Evolutionary conservation across 1,139 yeast species (phyloP), one percentile per base, ranked within the genome.

Genomic region (Arxiozyma bovina): DNA sequence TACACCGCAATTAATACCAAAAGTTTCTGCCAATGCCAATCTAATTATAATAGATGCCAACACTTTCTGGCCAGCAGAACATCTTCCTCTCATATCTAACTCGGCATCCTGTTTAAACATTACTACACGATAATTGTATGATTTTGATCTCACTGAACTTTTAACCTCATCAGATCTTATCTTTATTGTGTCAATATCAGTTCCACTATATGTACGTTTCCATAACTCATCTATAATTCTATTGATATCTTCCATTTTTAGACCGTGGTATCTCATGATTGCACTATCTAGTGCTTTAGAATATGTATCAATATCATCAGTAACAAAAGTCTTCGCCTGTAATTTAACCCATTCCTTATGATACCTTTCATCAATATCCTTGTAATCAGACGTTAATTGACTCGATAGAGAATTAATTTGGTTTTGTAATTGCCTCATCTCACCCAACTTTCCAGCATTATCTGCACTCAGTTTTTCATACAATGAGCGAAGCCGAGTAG

Each of bases 41-140:
- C 99, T 77, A 53, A 94, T 91, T 43, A 94, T 83, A 53, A 94
- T 90, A 54, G 96, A 85, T 0, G 99, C 96, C 54, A 94, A 74
- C 1, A 94, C 98, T 67, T 90, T 89, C 70, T 94, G 99, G 0
- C 99, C 99, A 0, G 99, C 99, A 2, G 97, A 89, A 69, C 99
- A 94, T 55, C 99, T 75, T 0, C 99, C 99, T 60, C 99, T 79
- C 99, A 94, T 94, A 66, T 94, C 99, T 50, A 94, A 74, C 68
- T 93, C 99, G 1, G 83, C 86, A 54, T 87, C 94, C 62, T 87
- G 89, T 67, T 94, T 94, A 58, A 83, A 82, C 99, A 94, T 94
- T 20, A 93, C 96, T 23, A 94, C 97, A 45, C 98, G 77, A 68
- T 93, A 93, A 67, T 93, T 91, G 70, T 91, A 91, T 0, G 95